Conservation (phyloP, 495 filamentous ascomycete genomes). For the Hyaloscypha variabilis region DNA sequence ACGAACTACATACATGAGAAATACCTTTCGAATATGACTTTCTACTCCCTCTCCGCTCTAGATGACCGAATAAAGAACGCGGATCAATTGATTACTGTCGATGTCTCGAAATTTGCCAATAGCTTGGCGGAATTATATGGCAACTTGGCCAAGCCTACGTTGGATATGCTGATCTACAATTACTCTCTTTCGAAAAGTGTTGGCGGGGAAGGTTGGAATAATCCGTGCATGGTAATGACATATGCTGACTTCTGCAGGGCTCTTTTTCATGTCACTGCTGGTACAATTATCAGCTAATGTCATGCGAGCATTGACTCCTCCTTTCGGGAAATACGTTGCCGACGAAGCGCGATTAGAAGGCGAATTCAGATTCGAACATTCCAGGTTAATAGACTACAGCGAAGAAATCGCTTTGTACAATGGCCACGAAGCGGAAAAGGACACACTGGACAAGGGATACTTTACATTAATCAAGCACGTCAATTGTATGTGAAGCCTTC, state of each 20-base stretch:
- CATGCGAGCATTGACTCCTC: slow-evolving; percentile 95
- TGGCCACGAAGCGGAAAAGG: slow-evolving; percentile 95
- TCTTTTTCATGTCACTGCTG: slow-evolving; percentile 87
- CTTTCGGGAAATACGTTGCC: slow-evolving; percentile 96
- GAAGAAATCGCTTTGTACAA: slow-evolving; percentile 93
- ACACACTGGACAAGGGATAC: slow-evolving; percentile 96
- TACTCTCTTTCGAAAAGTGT: slow-evolving; percentile 90
- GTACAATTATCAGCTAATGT: slow-evolving; percentile 91
- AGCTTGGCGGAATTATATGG: slow-evolving; percentile 94
- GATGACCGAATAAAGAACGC: slow-evolving; percentile 99
- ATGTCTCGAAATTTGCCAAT: slow-evolving; percentile 94
- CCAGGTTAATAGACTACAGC: slow-evolving; percentile 88
- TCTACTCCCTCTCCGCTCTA: slow-evolving; percentile 92
- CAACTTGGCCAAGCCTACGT: slow-evolving; percentile 91
- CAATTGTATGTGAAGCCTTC: slow-evolving; percentile 54
- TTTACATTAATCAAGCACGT: slow-evolving; percentile 99
- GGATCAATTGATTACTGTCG: slow-evolving; percentile 95
- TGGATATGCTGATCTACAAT: slow-evolving; percentile 96
- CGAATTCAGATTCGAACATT: slow-evolving; percentile 95
- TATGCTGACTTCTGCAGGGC: slow-evolving; percentile 19
- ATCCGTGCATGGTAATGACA: background rate
- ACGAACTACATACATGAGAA: slow-evolving; percentile 91
- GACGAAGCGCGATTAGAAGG: slow-evolving; percentile 94
- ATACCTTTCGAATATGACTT: slow-evolving; percentile 95
- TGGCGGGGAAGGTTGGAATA: slow-evolving; percentile 78